Conservation (phyloP, 352 stramenopile species). For the Pythium aristosporum region DNA sequence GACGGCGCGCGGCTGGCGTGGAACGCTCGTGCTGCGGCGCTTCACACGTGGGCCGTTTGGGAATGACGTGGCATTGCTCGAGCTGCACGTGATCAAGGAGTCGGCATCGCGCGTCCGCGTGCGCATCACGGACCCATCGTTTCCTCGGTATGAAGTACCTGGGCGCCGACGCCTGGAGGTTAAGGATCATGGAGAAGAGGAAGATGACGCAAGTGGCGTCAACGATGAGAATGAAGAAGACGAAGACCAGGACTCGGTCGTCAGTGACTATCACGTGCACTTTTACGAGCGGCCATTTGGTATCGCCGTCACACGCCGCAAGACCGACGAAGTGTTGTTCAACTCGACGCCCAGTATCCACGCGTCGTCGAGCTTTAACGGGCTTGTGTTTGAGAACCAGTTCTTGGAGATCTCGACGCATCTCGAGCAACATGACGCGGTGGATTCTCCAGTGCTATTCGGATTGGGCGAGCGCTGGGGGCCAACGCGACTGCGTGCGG, state of each 20-base stretch:
- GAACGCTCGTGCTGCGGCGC: conserved; percentile 46
- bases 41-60: conserved; percentile 62
- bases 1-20: conserved; percentile 48
- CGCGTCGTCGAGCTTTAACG: conserved; percentile 45
- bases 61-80: conserved; percentile 67
- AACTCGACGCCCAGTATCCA: conserved; percentile 74
- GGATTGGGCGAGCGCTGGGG: conserved; percentile 73
- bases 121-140: conserved; percentile 80
- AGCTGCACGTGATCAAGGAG: conserved; percentile 64
- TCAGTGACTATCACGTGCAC: conserved; percentile 42
- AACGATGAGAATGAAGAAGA: conserved; percentile 4
- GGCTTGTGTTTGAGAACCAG: conserved; percentile 83
- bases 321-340: conserved; percentile 71
- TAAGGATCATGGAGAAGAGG: conserved; percentile 10
- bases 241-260: neutral
- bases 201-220: neutral
- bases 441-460: conserved; percentile 43
- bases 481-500: conserved; percentile 35
- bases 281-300: conserved; percentile 75
- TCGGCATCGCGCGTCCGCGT: conserved; percentile 51
- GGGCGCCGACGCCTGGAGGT: neutral
- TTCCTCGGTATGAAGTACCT: conserved; percentile 67
- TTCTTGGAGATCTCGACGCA: conserved; percentile 85
- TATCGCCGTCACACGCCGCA: conserved; percentile 55
- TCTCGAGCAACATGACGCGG: conserved; percentile 31